Base-by-base conservation (phyloP, 2,329 filamentous ascomycete genomes). In the Atkinsonella texensis region DNA sequence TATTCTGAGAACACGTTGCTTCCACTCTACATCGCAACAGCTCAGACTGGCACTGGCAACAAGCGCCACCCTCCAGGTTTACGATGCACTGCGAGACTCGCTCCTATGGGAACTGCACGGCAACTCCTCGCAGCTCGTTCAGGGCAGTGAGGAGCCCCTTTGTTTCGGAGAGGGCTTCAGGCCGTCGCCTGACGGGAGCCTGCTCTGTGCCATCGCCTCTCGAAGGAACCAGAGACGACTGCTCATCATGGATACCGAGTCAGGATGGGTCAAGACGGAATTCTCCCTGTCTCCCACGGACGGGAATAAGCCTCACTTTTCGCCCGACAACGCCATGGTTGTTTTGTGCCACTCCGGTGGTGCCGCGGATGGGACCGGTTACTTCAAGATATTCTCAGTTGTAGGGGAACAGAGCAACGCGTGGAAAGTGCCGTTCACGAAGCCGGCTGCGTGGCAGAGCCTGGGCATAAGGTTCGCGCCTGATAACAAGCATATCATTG, bases 71-170 rank as follows among this genome's bases (percentile, higher is more conserved):
- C 48, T 53, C 18, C 51, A 53, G 42, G 51, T 53, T 9, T 53
- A 53, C 48, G 48, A 53, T 28, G 47, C 32, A 13, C 7, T 18
- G 35, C 35, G 28, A 4, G 51, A 53, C 32, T 46, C 51, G 7
- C 51, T 53, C 33, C 39, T 53, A 42, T 53, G 51, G 51, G 51
- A 53, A 12, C 51, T 53, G 18, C 48, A 53, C 43, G n/a, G 51
- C 48, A 53, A 53, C 44, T 46, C 51, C 17, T 45, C 46, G 31
- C 51, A 53, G 48, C 51, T 53, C 2, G 48, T 53, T 18, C 41
- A 43, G 20, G 51, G 51, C 48, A 28, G 47, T 13, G 48, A 53
- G 38, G 51, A 53, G 35, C 51, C 51, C 4, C 47, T 53, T 15
- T 23, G 3, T 11, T 53, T 53, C 32, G 44, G 51, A 11, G 48